These are phyloP conservation scores for Psilocybe cubensis DNA, from an alignment of 768 basidiomycete species.

Conservation along the genomic window DNA sequence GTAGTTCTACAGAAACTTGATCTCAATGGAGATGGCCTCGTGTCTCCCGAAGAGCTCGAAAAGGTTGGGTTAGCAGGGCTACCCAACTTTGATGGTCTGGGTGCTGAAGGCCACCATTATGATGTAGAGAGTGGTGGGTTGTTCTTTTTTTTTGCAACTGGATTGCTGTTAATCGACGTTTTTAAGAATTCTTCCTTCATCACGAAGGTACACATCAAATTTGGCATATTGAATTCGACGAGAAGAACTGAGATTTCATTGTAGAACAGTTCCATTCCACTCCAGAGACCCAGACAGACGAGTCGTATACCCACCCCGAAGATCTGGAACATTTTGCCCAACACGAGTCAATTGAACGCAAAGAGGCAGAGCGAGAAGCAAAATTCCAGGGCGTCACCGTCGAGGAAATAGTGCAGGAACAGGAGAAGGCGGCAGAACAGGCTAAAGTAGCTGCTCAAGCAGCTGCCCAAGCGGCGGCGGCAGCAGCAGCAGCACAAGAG, in stretches of 20 bases:
- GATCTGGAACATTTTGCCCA: conserved; percentile 91
- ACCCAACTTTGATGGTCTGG: conserved; percentile 82
- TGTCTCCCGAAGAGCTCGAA: conserved; percentile 73
- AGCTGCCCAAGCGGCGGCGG: conserved; percentile 11
- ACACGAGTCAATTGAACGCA: conserved; percentile 82
- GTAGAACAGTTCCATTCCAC: conserved; percentile 92
- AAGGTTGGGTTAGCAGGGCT: conserved; percentile 73
- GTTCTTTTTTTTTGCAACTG: neutral
- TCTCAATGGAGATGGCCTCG: conserved; percentile 69
- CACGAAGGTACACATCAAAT: conserved; percentile 76
- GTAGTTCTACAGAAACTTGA: conserved; percentile 75
- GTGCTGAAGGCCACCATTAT: conserved; percentile 93
- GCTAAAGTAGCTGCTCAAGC: conserved; percentile 24
- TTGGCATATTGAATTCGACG: neutral
- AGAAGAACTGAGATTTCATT: neutral
- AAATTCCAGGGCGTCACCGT: conserved; percentile 81
- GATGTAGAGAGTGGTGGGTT: conserved; percentile 84
- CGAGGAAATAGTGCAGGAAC: conserved; percentile 64
- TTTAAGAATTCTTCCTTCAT: conserved; percentile 90
- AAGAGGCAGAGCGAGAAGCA: conserved; percentile 86
- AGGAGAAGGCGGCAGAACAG: conserved; percentile 41
- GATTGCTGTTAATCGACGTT: no score
- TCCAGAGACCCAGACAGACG: conserved; percentile 96
- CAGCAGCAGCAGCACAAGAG: neutral
- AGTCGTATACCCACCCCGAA: conserved; percentile 92